phyloP scores from a whole-genome alignment of 2,329 filamentous ascomycete species.

The Colletotrichum higginsianum region DNA sequence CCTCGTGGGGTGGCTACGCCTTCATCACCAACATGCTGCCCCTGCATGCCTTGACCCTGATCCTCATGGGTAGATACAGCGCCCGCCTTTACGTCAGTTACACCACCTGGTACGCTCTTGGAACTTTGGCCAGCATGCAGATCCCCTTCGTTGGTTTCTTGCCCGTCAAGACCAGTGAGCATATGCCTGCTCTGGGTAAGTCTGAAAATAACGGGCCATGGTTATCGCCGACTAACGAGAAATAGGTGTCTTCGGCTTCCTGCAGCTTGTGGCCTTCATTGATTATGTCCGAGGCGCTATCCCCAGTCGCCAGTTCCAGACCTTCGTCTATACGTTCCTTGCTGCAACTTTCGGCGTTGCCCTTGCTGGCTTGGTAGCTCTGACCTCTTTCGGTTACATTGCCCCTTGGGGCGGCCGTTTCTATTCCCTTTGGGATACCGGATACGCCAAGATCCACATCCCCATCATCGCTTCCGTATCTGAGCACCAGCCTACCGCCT shows the following conservation, averaged over 20 bases:
- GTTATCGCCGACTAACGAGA: slow-evolving; percentile 39
- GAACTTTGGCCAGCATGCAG: slow-evolving; percentile 98
- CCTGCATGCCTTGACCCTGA: slow-evolving; percentile 91
- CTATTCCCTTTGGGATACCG: slow-evolving; percentile 99
- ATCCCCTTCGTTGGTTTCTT: slow-evolving; percentile 98
- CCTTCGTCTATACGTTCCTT: slow-evolving; percentile 83
- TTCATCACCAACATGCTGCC: slow-evolving; percentile 99
- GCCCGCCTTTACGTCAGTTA: slow-evolving; percentile 95
- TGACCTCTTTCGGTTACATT: slow-evolving; percentile 92
- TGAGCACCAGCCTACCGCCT: slow-evolving; percentile 98
- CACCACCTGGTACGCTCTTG: slow-evolving; percentile 97
- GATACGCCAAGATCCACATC: slow-evolving; percentile 99
- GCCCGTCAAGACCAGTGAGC: slow-evolving; percentile 96
- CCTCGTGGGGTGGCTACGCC: slow-evolving; percentile 99
- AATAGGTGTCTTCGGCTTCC: slow-evolving; percentile 91
- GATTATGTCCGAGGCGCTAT: slow-evolving; percentile 92
- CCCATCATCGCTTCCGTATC: slow-evolving; percentile 99
- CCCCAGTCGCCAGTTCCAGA: slow-evolving; percentile 94
- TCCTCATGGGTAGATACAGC: slow-evolving; percentile 98
- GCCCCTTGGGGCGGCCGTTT: slow-evolving; percentile 98
- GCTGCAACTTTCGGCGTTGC: slow-evolving; percentile 81
- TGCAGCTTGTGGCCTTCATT: slow-evolving; percentile 93
- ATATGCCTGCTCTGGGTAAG: slow-evolving; percentile 95
- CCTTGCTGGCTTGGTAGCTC: slow-evolving; percentile 82
- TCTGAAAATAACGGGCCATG: slow-evolving; percentile 25